Base-by-base conservation (phyloP, 2,329 filamentous ascomycete species). In the Furcasterigmium sp. region DNA sequence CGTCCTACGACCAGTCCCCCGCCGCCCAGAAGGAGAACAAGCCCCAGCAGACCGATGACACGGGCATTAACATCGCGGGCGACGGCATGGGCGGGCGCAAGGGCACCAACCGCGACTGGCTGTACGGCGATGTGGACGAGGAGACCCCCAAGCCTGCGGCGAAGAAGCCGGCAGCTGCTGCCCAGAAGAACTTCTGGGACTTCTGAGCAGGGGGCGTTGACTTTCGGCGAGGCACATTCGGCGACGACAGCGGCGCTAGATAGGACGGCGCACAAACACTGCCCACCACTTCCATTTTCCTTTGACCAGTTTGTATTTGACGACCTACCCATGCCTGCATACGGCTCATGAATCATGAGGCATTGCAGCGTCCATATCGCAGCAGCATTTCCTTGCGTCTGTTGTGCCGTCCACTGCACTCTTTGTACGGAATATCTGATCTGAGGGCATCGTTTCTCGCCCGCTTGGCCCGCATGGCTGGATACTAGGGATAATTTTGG, bases 61-160 rank as follows among this genome's bases (percentile, higher is more conserved):
- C 46, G n/a, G 53, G 56, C 46, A 68, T 70, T 37, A 67, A 64
- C 41, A 78, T 77, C 46, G 73, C 67, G 3, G 80, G 80, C 29
- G 77, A 84, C 53, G 83, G 84, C 42, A 85, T 85, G 82, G 82
- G 82, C 36, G 76, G 77, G 32, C 68, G 69, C 48, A 78, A 72
- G 58, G 76, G 73, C 36, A 68, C 70, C 32, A 66, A 73, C 39
- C 67, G 76, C 43, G 62, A 70, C 54, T 85, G 81, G 80, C 67
- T 79, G 7, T 76, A 80, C 48, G 74, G 75, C 15, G 71, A 72
- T 37, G n/a, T n/a, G n/a, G 73, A 72, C 23, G 65, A 70, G 45
- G 63, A 70, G 42, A 54, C 58, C 38, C 54, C 48, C n/a, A 49
- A 57, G 40, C 53, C 58, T 32, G 58, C 62, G 40, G 50, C 61